Conservation (phyloP, 73 alveolate species). For the Vitrella brassicaformis region DNA sequence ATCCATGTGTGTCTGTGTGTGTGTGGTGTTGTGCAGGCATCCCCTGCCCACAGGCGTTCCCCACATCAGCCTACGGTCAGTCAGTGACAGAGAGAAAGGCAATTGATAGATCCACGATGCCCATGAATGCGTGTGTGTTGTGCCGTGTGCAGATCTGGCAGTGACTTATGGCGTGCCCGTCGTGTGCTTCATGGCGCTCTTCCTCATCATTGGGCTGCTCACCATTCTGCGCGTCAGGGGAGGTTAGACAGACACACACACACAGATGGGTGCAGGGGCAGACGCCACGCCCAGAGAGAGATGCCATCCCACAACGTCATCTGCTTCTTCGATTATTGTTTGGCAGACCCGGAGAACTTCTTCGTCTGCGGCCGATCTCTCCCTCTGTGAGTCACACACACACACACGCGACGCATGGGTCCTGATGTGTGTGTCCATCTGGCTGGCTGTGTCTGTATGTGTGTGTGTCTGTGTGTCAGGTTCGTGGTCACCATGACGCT, state of each 20-base stretch:
- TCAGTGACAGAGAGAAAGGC: not conserved
- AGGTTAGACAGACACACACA: not conserved
- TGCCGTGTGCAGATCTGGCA: not conserved
- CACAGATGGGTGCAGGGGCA: not conserved
- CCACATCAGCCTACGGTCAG: not conserved
- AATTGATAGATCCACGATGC: not conserved
- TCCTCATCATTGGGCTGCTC: not conserved
- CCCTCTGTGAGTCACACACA: conserved; percentile 1
- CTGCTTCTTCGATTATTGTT: not conserved
- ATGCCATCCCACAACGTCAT: not conserved
- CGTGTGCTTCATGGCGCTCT: not conserved
- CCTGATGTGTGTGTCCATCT: no score
- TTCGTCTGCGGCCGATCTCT: conserved; percentile 2
- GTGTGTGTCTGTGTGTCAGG: no score
- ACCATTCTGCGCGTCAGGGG: not conserved
- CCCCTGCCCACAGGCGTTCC: conserved; percentile 2
- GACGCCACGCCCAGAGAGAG: not conserved
- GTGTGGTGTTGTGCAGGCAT: no score
- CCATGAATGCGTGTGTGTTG: not conserved
- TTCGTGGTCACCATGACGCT: not conserved
- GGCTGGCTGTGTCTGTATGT: no score
- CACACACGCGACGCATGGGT: no score
- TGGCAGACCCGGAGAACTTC: not conserved
- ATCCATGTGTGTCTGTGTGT: no score
- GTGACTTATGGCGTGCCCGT: not conserved